Conservation (phyloP, 345 rosid genomes). For the Pugionium dolabratum region DNA sequence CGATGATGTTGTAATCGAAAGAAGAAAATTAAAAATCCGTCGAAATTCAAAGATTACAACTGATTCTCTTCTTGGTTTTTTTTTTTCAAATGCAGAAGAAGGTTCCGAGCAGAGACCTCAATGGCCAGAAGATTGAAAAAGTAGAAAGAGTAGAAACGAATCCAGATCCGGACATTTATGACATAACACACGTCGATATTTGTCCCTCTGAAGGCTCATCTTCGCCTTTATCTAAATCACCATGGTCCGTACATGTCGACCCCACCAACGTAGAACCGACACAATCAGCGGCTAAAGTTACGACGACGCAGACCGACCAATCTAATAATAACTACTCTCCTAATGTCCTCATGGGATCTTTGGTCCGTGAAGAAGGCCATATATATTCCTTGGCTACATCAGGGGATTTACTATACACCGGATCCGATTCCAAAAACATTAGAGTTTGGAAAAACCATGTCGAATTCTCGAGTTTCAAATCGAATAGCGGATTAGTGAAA, state of each 20-base stretch:
- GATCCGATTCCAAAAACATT: conserved; percentile 88
- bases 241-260: conserved; percentile 57
- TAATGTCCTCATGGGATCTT: conserved; percentile 68
- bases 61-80: neutral
- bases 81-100: conserved; percentile 30
- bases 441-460: conserved; percentile 84
- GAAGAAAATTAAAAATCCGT: neutral
- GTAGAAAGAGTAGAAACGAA: conserved; percentile 33
- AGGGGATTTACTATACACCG: conserved; percentile 70
- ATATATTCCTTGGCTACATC: conserved; percentile 78
- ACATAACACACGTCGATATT: conserved; percentile 34
- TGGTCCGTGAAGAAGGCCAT: conserved; percentile 89
- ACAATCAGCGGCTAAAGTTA: neutral
- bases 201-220: conserved; percentile 33
- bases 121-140: conserved; percentile 43
- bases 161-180: conserved; percentile 33
- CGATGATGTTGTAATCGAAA: neutral
- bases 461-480: conserved; percentile 77
- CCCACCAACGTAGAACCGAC: conserved; percentile 10
- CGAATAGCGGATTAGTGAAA: conserved; percentile 79
- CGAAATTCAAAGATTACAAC: neutral
- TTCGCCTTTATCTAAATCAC: conserved; percentile 59
- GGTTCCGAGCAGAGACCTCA: conserved; percentile 34
- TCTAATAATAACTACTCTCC: conserved; percentile 29
- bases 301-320: neutral